Base-by-base conservation (phyloP, 768 basidiomycete species). In the Tricholoma terreum region DNA sequence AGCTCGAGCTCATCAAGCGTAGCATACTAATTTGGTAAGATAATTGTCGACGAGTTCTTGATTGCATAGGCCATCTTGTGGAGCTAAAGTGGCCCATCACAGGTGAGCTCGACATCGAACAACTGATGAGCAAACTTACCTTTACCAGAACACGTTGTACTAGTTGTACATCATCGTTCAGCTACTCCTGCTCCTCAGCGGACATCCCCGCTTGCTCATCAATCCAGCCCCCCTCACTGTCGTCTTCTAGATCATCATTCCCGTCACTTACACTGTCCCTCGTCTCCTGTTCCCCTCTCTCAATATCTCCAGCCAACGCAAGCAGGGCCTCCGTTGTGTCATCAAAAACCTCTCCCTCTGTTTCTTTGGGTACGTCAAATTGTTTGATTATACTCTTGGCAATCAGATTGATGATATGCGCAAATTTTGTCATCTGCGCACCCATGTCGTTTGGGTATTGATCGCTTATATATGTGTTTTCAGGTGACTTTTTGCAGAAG, bases 371-470 rank as follows among this genome's bases (percentile, higher is more conserved):
- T n/a, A 68, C 31, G 21, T 79, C 73, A 60, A 78, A 80, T 54
- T 65, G 61, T 0, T 46, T 4, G 0, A 78, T 21, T 0, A 76
- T n/a, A 1, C 61, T 63, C 46, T 75, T 73, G 0, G 73, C 75
- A 2, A 75, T 65, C 0, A 80, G 62, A 42, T 75, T 77, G 33
- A 77, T 6, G 10, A 73, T 64, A 46, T 80, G 78, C 0, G 60
- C 49, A 52, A 80, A 77, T n/a, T n/a, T n/a, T n/a, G n/a, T n/a
- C n/a, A n/a, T n/a, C n/a, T n/a, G n/a, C n/a, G n/a, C n/a, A n/a
- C n/a, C n/a, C n/a, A n/a, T n/a, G n/a, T n/a, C n/a, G n/a, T n/a
- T n/a, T n/a, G n/a, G n/a, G n/a, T n/a, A n/a, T n/a, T n/a, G n/a
- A n/a, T n/a, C n/a, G n/a, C n/a, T n/a, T n/a, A n/a, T n/a, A n/a